Evolutionary conservation across 768 basidiomycete species (phyloP).

Genomic region (Mycena haematopus): DNA sequence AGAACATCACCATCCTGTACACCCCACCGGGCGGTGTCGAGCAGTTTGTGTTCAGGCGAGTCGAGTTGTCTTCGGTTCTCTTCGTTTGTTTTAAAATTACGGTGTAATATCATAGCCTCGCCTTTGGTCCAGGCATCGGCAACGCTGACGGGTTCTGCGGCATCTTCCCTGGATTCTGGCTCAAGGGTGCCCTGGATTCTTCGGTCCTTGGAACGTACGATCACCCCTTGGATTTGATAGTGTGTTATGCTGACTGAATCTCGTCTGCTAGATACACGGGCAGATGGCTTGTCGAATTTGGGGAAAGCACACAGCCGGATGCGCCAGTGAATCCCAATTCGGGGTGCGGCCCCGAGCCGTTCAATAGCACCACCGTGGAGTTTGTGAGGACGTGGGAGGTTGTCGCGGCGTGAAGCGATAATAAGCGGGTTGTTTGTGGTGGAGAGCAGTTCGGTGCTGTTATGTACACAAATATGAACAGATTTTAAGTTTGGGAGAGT

Average conservation of each 20-base stretch:
- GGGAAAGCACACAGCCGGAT: slow-evolving; percentile 19
- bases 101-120: too few species aligned
- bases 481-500: too few species aligned
- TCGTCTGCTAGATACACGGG: slow-evolving; percentile 14
- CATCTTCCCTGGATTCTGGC: too few species aligned
- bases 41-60: slow-evolving; percentile 3
- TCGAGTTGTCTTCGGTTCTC: slow-evolving; percentile 17
- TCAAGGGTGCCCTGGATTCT: neutral
- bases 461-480: too few species aligned
- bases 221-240: neutral
- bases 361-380: slow-evolving; percentile 18
- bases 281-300: slow-evolving; percentile 21
- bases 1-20: slow-evolving; percentile 14
- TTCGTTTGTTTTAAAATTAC: neutral
- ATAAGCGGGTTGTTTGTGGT: neutral
- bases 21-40: slow-evolving; percentile 18
- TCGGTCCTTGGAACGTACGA: slow-evolving; percentile 18
- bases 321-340: slow-evolving; percentile 17
- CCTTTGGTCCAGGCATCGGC: too few species aligned
- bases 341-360: slow-evolving; percentile 17
- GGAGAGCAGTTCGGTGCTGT: slow-evolving; percentile 7
- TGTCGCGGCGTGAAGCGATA: slow-evolving; percentile 14
- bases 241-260: slow-evolving; percentile 8
- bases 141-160: too few species aligned
- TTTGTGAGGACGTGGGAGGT: slow-evolving; percentile 19